Evolutionary conservation across 225 moss, liverwort and hornwort genomes (phyloP).

Genomic region (Physcomitrium patens): DNA sequence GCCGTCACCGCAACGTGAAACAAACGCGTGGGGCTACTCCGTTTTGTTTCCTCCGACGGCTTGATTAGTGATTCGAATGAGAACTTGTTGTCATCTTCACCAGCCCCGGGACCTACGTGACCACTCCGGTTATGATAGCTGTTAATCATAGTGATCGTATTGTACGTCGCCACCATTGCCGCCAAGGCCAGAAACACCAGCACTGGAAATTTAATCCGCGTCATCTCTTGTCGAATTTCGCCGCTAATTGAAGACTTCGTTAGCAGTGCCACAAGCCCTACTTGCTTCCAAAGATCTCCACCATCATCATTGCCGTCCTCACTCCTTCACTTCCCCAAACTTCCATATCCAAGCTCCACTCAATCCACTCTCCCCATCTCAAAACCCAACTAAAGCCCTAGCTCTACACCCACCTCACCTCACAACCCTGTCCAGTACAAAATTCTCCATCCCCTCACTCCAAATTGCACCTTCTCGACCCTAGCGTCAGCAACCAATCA

Average conservation of each 20-base stretch:
- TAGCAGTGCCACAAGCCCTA: slow-evolving; percentile 25
- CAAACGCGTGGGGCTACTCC: slow-evolving; percentile 49
- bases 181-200: slow-evolving; percentile 63
- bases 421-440: not conserved
- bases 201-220: slow-evolving; percentile 53
- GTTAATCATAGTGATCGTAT: slow-evolving; percentile 69
- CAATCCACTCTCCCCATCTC: not conserved
- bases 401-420: not conserved
- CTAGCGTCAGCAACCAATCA: not conserved
- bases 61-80: slow-evolving; percentile 65
- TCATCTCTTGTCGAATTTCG: slow-evolving; percentile 46
- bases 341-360: slow-evolving; percentile 15
- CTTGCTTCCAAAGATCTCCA: slow-evolving; percentile 10
- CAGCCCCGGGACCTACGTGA: slow-evolving; percentile 18
- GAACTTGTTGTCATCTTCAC: slow-evolving; percentile 23
- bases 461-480: not conserved
- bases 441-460: not conserved
- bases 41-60: slow-evolving; percentile 47
- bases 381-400: not conserved
- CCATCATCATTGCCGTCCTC: not conserved
- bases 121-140: slow-evolving; percentile 34
- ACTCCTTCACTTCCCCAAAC: too few species aligned
- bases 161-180: slow-evolving; percentile 73
- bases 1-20: slow-evolving; percentile 93
- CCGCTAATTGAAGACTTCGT: slow-evolving; percentile 4